Base-by-base conservation (phyloP, 2,329 filamentous ascomycete genomes). In the Fusarium succisae region DNA sequence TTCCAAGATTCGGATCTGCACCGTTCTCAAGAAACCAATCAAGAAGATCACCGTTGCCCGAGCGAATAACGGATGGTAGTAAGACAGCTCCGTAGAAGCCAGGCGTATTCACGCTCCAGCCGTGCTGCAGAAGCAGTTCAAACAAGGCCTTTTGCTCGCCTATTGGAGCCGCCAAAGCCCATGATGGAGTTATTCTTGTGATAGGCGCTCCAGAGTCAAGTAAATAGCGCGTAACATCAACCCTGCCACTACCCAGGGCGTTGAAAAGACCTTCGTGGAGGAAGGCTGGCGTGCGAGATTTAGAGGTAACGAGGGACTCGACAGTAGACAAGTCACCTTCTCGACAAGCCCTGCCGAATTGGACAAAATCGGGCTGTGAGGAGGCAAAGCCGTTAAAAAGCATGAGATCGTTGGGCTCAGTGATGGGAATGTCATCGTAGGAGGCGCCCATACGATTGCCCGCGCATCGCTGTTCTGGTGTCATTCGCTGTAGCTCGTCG, bases 21-120 rank as follows among this genome's bases (percentile, higher is more conserved):
- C 69, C 69, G 6, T 74, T 63, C 13, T 55, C 43, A 1, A 77
- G 69, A n/a, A 77, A 77, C 75, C 76, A 77, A 14, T 65, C 38
- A 11, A 77, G 48, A 6, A 77, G 62, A 12, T 9, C 6, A 22
- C 30, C 44, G 4, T 76, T 55, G 4, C 61, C 43, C 6, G 15
- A 10, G 9, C 22, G n/a, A 5, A 77, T 54, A 17, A 76, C 30
- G 4, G 32, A 43, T 0, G 69, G 69, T 8, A 77, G 75, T 1
- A 76, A 24, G 4, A 70, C 63, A 8, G 64, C 68, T 2, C 72
- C 74, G 32, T 75, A 75, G 24, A 47, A 66, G 0, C 72, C 60
- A 1, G 66, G 69, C 0, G 51, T 68, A 10, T 76, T 77, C 2
- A 62, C 55, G 1, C 35, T 66, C 75, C 75, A 77, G 28, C 69